A percentile compares a stretch with the other conserved stretches of the same genome.
These are phyloP conservation scores for Rhodotorula toruloides DNA, from an alignment of 768 basidiomycete species.

Conservation along the genomic window DNA sequence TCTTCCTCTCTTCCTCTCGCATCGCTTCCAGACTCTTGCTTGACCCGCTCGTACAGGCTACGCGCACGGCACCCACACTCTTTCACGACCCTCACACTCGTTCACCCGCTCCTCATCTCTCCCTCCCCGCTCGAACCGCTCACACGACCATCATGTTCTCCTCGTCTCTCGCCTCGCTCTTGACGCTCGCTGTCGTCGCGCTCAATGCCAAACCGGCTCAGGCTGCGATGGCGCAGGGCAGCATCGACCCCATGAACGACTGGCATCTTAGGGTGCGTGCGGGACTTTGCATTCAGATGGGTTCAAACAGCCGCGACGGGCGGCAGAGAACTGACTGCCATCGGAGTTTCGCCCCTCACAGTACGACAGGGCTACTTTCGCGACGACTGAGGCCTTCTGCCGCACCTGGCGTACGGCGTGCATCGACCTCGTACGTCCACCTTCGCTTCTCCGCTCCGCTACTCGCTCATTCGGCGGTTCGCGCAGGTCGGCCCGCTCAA, in stretches of 20 bases:
- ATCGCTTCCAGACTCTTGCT: neutral
- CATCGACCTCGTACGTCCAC: constrained; percentile 14
- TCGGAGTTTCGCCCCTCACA: neutral
- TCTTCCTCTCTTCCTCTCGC: neutral
- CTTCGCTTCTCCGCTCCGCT: neutral
- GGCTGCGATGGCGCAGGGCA: constrained; percentile 16
- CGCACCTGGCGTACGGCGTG: constrained; percentile 8
- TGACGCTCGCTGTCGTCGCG: no score
- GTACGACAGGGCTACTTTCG: constrained; percentile 1
- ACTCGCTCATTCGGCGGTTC: neutral
- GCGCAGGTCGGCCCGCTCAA: neutral
- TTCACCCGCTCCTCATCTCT: constrained; percentile 15
- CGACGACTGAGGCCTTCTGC: constrained; percentile 23
- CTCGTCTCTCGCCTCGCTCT: constrained; percentile 2
- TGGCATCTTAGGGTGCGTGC: neutral
- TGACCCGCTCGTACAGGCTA: neutral
- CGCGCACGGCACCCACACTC: neutral
- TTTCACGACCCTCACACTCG: neutral
- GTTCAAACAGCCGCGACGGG: no score
- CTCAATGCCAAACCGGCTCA: neutral
- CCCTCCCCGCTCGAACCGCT: neutral
- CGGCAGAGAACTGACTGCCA: neutral
- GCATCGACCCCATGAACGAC: constrained; percentile 14
- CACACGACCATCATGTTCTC: no score
- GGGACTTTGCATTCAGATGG: neutral